Evolutionary conservation across 2,329 filamentous ascomycete genomes (phyloP).

Genomic region (Pestalotiopsis sp.): DNA sequence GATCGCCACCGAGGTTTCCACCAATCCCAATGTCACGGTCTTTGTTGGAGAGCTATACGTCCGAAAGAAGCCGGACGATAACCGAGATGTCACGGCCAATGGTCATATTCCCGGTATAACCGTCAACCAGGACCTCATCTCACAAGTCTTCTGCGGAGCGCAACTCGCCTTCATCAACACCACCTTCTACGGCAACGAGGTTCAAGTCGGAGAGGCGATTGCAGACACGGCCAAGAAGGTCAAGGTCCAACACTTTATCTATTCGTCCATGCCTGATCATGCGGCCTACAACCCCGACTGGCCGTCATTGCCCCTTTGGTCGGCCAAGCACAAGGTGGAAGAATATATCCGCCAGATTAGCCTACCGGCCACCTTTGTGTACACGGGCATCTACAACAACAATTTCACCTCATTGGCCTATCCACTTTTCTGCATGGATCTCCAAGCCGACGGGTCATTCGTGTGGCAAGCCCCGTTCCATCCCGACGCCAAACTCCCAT

Average conservation of each 20-base stretch:
- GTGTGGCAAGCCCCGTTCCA: constrained; percentile 94
- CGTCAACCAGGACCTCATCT: constrained; percentile 72
- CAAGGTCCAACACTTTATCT: constrained; percentile 87
- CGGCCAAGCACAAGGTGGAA: constrained; percentile 88
- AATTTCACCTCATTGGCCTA: constrained; percentile 95
- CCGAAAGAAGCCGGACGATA: constrained; percentile 50
- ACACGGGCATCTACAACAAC: constrained; percentile 98
- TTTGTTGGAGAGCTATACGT: constrained; percentile 66
- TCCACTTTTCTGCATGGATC: constrained; percentile 92
- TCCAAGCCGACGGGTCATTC: constrained; percentile 82
- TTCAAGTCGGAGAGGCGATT: constrained; percentile 82
- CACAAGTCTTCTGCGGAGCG: constrained; percentile 77
- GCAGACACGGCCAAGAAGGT: constrained; percentile 86
- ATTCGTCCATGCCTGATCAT: constrained; percentile 97
- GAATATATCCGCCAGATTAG: constrained; percentile 83
- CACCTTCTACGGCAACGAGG: constrained; percentile 93
- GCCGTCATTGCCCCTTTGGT: constrained; percentile 88
- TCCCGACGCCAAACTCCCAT: constrained; percentile 83
- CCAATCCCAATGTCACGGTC: constrained; percentile 73
- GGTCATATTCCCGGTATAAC: constrained; percentile 63
- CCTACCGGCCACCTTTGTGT: constrained; percentile 87
- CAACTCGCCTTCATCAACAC: constrained; percentile 97
- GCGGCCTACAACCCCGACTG: constrained; percentile 73
- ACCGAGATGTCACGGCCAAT: constrained; percentile 67
- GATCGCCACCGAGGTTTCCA: constrained; percentile 82